Evolutionary conservation across 805 yeast species (phyloP).

Genomic region (Yamadazyma paraphyllophila): DNA sequence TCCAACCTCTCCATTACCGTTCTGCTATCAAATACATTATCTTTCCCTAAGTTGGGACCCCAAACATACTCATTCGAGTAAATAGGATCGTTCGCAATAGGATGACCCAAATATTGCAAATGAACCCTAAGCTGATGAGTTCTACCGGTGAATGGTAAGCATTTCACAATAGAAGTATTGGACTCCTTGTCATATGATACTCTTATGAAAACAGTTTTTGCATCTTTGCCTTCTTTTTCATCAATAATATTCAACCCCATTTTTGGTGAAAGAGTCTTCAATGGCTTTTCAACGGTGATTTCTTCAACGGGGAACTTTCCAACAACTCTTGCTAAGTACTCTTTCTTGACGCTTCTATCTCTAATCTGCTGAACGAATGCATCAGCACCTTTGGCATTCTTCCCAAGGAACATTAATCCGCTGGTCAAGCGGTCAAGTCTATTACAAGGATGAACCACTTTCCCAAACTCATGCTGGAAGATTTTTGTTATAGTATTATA

Average conservation of each 20-base stretch:
- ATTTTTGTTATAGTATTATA: constrained; percentile 75
- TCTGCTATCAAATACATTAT: constrained; percentile 49
- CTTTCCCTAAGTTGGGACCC: constrained; percentile 74
- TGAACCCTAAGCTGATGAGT: constrained; percentile 96
- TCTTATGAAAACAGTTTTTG: constrained; percentile 67
- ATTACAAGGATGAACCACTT: constrained; percentile 74
- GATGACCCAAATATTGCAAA: constrained; percentile 64
- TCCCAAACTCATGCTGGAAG: constrained; percentile 65
- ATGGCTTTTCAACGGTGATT: constrained; percentile 61
- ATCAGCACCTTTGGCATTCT: constrained; percentile 76
- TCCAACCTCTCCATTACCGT: constrained; percentile 52
- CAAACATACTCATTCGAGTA: constrained; percentile 77
- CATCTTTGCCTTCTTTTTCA: constrained; percentile 57
- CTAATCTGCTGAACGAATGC: constrained; percentile 67
- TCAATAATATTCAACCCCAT: constrained; percentile 60
- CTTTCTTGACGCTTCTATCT: constrained; percentile 72
- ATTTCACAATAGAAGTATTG: constrained; percentile 66
- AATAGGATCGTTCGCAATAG: constrained; percentile 60
- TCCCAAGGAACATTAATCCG: constrained; percentile 90
- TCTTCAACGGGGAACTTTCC: constrained; percentile 74
- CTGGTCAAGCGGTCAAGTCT: constrained; percentile 88
- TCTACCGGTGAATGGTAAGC: constrained; percentile 87
- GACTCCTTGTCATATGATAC: constrained; percentile 61
- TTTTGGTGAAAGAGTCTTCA: constrained; percentile 71
- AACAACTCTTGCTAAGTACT: constrained; percentile 81